phyloP scores from a whole-genome alignment of 129 eudicot species.

The Silybum marianum region DNA sequence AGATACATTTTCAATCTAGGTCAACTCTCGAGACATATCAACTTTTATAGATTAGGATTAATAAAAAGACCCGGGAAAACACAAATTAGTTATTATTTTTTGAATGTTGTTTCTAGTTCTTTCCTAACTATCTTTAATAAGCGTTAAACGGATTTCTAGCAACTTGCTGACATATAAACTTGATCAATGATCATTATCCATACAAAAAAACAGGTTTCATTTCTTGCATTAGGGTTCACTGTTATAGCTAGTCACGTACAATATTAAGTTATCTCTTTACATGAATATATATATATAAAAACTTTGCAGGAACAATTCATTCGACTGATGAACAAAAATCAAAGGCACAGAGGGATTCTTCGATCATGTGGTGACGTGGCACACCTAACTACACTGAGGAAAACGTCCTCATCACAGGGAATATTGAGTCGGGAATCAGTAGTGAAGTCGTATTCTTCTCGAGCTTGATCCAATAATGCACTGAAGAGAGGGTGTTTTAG shows the following conservation, averaged over 20 bases:
- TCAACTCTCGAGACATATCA: too few species aligned
- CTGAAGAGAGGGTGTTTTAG: constrained; percentile 57
- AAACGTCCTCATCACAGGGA: constrained; percentile 54
- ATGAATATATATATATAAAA: constrained; percentile 33
- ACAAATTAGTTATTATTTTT: constrained; percentile 5
- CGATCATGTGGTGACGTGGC: constrained; percentile 46
- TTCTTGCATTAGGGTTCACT: constrained; percentile 23
- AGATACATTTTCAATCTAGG: too few species aligned
- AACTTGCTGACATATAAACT: constrained; percentile 5
- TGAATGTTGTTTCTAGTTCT: constrained; percentile 11
- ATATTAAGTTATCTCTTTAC: constrained; percentile 42
- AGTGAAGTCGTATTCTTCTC: constrained; percentile 51
- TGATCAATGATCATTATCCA: constrained; percentile 10
- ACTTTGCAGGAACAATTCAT: constrained; percentile 26
- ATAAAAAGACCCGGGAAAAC: not conserved
- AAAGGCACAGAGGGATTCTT: constrained; percentile 49
- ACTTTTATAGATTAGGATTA: not conserved
- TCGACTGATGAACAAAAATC: constrained; percentile 22
- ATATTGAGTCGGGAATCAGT: constrained; percentile 44
- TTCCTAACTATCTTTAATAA: constrained; percentile 10
- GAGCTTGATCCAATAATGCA: constrained; percentile 56
- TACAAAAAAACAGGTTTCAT: constrained; percentile 31
- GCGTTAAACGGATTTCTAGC: not conserved
- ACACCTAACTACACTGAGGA: constrained; percentile 47
- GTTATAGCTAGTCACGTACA: constrained; percentile 34